Evolutionary conservation across 169 alveolate genomes (phyloP).

Genomic region (Babesia sp.): DNA sequence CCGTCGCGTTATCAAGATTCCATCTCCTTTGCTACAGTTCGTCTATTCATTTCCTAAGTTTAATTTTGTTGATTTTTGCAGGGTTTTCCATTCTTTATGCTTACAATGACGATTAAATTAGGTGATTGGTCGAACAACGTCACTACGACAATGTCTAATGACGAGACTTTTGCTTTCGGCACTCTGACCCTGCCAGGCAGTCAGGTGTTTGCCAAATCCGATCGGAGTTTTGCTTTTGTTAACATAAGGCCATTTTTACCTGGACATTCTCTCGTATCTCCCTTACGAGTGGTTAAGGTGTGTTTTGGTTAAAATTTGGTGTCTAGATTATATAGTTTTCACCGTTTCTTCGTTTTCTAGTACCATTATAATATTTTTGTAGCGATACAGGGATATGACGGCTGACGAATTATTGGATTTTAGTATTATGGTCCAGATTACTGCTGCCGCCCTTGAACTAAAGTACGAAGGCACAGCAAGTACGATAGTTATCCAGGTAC

Average conservation of each 20-base stretch:
- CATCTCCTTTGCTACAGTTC: no score
- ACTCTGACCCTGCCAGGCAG: slow-evolving; percentile 51
- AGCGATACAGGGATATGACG: slow-evolving; percentile 63
- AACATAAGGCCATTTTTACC: slow-evolving; percentile 76
- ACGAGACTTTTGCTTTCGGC: slow-evolving; percentile 66
- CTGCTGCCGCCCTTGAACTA: slow-evolving; percentile 57
- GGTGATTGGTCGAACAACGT: background rate
- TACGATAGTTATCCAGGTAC: slow-evolving; percentile 55
- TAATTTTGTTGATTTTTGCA: no score
- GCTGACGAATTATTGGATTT: slow-evolving; percentile 55
- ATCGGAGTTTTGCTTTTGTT: slow-evolving; percentile 67
- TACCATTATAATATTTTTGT: background rate
- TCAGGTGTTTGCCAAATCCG: slow-evolving; percentile 71
- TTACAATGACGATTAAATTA: no score
- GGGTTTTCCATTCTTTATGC: no score
- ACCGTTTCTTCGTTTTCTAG: background rate
- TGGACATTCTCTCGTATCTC: slow-evolving; percentile 76
- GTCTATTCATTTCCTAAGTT: no score
- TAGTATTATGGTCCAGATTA: slow-evolving; percentile 48
- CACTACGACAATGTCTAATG: background rate
- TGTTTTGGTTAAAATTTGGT: background rate
- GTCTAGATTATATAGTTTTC: background rate
- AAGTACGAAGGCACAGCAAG: slow-evolving; percentile 49
- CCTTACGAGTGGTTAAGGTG: slow-evolving; percentile 66
- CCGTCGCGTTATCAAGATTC: no score